Base-by-base conservation (phyloP, 2,329 filamentous ascomycete species). In the Aureobasidium namibiae region DNA sequence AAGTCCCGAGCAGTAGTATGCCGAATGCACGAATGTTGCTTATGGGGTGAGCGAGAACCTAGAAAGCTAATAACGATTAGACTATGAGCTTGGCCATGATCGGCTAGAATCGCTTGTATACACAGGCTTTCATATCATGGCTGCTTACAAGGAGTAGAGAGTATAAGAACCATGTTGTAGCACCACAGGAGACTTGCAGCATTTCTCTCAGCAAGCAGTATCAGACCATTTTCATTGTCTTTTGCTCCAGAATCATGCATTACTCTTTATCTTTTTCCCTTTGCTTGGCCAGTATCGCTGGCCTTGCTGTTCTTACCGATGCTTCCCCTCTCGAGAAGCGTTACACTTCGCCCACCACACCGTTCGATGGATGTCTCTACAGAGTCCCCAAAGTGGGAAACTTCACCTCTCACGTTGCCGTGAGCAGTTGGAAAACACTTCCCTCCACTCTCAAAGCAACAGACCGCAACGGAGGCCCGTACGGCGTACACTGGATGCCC, bases 341-440 rank as follows among this genome's bases (percentile, higher is more conserved):
- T 9, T 34, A 24, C 23, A 56, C 39, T 24, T 56, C 52, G 6
- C 39, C 52, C 0, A 18, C 52, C 1, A 39, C 52, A 34, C 26
- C 39, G 16, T 41, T 39, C 24, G 42, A 48, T 13, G 56, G 56
- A 16, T 58, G 56, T 24, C 34, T 48, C 16, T 58, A 49, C 2
- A 31, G 49, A 14, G 56, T 58, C 3, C 14, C 56, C n/a, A 33
- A 49, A 16, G 18, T 58, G 2, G 56, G 42, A 21, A 44, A 21
- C 13, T 58, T 58, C 56, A 58, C 26, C 33, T 44, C 52, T 26
- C 39, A 24, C 52, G 23, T 56, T 14, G 3, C 26, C 2, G 39
- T 44, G 29, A 36, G 46, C 18, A 59, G 42, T 5, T 61, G 56
- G 21, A 56, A 44, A 13, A 45, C 18, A 13, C 36, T 59, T n/a